Base-by-base conservation (phyloP, 2,329 filamentous ascomycete species). In the Daldinia sp. region DNA sequence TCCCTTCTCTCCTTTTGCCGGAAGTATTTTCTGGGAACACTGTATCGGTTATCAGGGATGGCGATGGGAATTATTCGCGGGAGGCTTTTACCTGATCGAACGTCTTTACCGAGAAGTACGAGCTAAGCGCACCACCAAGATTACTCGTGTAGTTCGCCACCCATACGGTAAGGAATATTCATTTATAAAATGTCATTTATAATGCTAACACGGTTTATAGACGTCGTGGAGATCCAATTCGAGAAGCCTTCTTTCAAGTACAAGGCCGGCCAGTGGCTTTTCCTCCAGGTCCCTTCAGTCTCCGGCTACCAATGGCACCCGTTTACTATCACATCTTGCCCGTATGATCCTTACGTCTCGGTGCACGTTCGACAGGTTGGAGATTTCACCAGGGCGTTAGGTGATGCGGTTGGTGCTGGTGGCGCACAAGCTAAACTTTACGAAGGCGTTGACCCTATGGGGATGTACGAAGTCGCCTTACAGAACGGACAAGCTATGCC, bases 311-410 rank as follows among this genome's bases (percentile, higher is more conserved):
- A 99, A 81, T 99, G 95, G 95, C 95, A 99, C 79, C 95, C 95
- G 1, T 99, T 98, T 77, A 99, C 95, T 74, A 98, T 99, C 78
- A 99, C 95, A 2, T 98, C 95, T 8, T 99, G 95, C 79, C 95
- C 95, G 4, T 95, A 93, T 74, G 95, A 99, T 72, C 91, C 92
- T 0, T 98, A 98, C 74, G 88, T 98, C 69, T 97, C 93, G 35
- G 86, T 99, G 27, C 95, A 99, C 77, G 89, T 99, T 61, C 91
- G 95, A 49, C 95, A 98, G 80, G 94, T 98, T 5, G 95, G 95
- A 69, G 95, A 99, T 80, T 99, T 96, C 75, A 99, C 95, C 10
- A 88, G 89, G 64, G 88, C 90, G n/a, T 86, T 99, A n/a, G 95
- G 93, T 75, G 92, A 97, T 72, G 92, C 94, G 8, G 87, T 98